Evolutionary conservation across 1,139 yeast genomes (phyloP), one percentile per base, ranked within the genome.

Genomic region (Taphrina pruni): DNA sequence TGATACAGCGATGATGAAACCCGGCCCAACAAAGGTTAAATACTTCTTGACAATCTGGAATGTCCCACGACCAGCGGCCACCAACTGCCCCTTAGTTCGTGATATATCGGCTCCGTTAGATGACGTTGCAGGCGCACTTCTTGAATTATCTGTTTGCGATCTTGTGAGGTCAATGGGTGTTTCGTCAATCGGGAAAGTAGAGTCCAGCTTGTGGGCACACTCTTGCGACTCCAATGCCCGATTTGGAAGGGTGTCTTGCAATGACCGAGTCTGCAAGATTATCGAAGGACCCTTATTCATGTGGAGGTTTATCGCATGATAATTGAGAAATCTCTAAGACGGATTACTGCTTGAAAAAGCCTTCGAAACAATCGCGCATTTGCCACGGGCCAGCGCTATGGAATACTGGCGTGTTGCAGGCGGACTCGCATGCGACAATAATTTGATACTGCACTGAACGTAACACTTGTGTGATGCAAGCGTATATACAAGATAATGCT

Each of bases 1-100:
- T 0, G 98, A 97, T 66, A 94, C 98, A 32, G 95, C 86, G 39
- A 94, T 96, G 94, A 93, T 88, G 61, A 93, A 83, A 0, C 98
- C 98, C 0, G 97, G 97, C 0, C 98, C 97, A 2, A 92, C 46
- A 38, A 64, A 64, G 21, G 67, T 55, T 12, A 43, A n/a, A 50
- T 64, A 64, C 39, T 64, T 64, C 17, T 48, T 46, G 11, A 60
- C 20, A 8, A 60, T 38, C 17, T 2, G 8, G n/a, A 12, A 7
- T 11, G n/a, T 12, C 2, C 20, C 8, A 14, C 20, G 48, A 17
- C 5, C 4, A 14, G 6, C 5, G 6, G 8, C 8, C n/a, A n/a
- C 8, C 20, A 45, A n/a, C 12, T 6, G 20, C 6, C 5, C 48
- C 20, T 12, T 45, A 8, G n/a, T 7, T n/a, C 20, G 48, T 26